Evolutionary conservation across 2,329 filamentous ascomycete species (phyloP), one percentile per base, ranked within the genome.

Genomic region (Cercospora citrullina): DNA sequence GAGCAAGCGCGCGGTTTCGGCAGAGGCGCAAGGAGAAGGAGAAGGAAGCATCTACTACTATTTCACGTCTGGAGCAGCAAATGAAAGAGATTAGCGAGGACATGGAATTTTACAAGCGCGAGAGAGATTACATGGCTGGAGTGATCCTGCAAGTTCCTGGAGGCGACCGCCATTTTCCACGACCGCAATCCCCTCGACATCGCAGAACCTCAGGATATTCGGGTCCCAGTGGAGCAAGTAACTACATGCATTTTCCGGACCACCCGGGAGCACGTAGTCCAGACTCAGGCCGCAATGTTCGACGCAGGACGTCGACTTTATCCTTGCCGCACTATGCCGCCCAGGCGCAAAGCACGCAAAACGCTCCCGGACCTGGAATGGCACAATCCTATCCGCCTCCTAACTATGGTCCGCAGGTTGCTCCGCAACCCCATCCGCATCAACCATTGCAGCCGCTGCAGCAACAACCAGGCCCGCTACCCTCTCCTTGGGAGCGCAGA

Each of bases 11-110:
- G 59, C 86, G 93, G 68, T 95, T 96, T 72, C 87, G 93, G 65
- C 88, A 89, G 75, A 87, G 93, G 68, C 89, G 93, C 76, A 96
- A 96, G 80, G 91, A 93, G 75, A 90, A 91, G 77, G 91, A 94
- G 77, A 87, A 87, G 73, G 90, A 93, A 77, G 90, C 90, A 66
- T 87, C 87, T 16, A 84, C 86, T 64, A 89, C 87, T 60, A 89
- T 94, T 70, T 84, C 90, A 61, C 87, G 89, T 72, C 82, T 94
- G 64, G 89, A 92, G 75, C 84, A 86, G 63, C 86, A 90, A 71
- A 84, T 90, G 64, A 86, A 89, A 60, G 88, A 92, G n/a, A 80
- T 92, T 67, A 81, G 85, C 66, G 87, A 86, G 45, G 89, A 93
- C 74, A 84, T 86, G 31, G 90, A 94, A 68, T 92, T 89, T 77